These are phyloP conservation scores for Aspergillus vadensis DNA, from an alignment of 2,329 filamentous ascomycete species.

Conservation along the genomic window DNA sequence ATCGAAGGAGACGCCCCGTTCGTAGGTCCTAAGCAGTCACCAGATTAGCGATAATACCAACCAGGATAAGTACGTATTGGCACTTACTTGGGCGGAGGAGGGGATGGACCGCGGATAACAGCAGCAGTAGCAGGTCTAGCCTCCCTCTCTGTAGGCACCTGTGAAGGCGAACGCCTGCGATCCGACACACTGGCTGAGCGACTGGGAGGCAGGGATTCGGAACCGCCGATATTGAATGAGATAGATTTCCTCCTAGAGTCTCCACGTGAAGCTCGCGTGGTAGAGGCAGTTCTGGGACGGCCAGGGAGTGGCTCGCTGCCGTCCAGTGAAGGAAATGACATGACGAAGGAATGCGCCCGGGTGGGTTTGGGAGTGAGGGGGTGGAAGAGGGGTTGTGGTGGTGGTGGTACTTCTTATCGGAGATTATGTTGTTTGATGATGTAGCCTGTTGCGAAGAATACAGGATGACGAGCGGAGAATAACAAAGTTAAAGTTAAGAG, in stretches of 20 bases:
- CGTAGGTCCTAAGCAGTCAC: slow-evolving; percentile 57
- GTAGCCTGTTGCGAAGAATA: neutral
- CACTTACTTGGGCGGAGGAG: slow-evolving; percentile 45
- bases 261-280: slow-evolving; percentile 23
- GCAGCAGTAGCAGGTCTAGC: slow-evolving; percentile 12
- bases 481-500: slow-evolving; percentile 3
- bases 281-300: slow-evolving; percentile 17
- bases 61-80: neutral
- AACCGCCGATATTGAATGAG: slow-evolving; percentile 38
- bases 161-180: slow-evolving; percentile 28
- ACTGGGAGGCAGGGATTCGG: slow-evolving; percentile 32
- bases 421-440: no score
- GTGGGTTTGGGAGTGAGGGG: neutral
- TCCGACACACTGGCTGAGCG: slow-evolving; percentile 32
- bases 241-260: slow-evolving; percentile 40
- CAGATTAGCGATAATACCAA: neutral
- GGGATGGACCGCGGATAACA: slow-evolving; percentile 37
- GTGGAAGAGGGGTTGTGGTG: neutral
- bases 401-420: neutral
- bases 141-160: slow-evolving; percentile 28
- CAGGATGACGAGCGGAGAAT: neutral
- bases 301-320: slow-evolving; percentile 6
- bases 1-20: slow-evolving; percentile 71
- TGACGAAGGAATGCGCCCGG: slow-evolving; percentile 5
- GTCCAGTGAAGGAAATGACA: slow-evolving; percentile 18